Evolutionary conservation across 192 early-diverging fungal species (phyloP).

Genomic region (Umbelopsis ramanniana): DNA sequence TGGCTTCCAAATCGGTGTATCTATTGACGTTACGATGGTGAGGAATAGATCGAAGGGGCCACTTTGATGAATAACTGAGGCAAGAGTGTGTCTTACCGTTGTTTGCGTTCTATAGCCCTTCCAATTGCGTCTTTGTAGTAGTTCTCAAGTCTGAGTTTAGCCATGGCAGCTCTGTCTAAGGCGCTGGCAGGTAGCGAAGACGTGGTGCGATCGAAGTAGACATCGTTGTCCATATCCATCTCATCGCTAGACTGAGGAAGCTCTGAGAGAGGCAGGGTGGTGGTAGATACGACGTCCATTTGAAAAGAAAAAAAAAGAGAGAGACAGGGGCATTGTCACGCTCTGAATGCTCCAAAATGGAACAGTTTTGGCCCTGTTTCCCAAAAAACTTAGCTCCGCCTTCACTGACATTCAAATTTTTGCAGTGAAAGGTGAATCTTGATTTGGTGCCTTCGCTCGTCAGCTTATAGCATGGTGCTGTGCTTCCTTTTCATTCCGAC

Average conservation of each 20-base stretch:
- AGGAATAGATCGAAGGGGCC: neutral
- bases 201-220: conserved; percentile 66
- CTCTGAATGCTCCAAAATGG: conserved; percentile 9
- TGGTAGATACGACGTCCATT: conserved; percentile 9
- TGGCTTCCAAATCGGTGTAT: conserved; percentile 79
- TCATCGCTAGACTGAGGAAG: conserved; percentile 2
- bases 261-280: neutral
- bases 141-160: conserved; percentile 90
- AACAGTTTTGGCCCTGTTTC: conserved; percentile 9
- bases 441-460: too few relatives aligned
- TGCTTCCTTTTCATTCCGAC: too few relatives aligned
- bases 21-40: conserved; percentile 37
- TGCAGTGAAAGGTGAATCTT: too few relatives aligned
- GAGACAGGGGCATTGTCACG: conserved; percentile 19
- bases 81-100: conserved; percentile 51
- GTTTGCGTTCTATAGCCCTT: conserved; percentile 86
- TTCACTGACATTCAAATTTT: conserved; percentile 14
- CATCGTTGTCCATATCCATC: conserved; percentile 29
- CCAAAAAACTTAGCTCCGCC: neutral
- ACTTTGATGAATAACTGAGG: too few relatives aligned
- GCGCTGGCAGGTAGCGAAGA: conserved; percentile 77
- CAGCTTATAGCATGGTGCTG: too few relatives aligned
- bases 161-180: conserved; percentile 85
- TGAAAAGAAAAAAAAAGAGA: conserved; percentile 4
- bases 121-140: conserved; percentile 90